Evolutionary conservation across 2,329 filamentous ascomycete genomes (phyloP), one percentile per base, ranked within the genome.

Genomic region (Aspergillus sp.): DNA sequence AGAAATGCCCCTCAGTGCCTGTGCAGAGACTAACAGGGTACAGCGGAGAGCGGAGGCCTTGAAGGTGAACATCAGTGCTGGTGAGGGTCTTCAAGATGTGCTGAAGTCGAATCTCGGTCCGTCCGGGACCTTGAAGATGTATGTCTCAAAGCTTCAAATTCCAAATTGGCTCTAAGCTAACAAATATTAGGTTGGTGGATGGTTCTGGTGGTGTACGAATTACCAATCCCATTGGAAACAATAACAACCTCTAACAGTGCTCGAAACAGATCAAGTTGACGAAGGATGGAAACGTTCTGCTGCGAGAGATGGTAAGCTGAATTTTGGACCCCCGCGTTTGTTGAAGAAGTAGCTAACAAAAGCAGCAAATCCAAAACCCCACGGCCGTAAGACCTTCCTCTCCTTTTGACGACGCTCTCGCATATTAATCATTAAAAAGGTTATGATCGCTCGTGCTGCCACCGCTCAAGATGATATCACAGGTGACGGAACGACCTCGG

Each of bases 391-490:
- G 77, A 60, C 56, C 48, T 44, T 42, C 24, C 17, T 45, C 13
- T 27, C n/a, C 27, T 24, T 30, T 50, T 49, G 39, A 56, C 47
- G 42, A 44, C 33, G 9, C 30, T 55, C 27, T 42, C 51, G 30
- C n/a, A 55, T 64, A 62, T 65, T 72, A 61, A 70, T 30, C 57
- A 48, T 42, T 30, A 44, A 51, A 11, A 72, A 79, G 80, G 81
- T 88, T 61, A 88, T 89, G 84, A 89, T 89, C 70, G 86, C 86
- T 61, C 80, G 86, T 72, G 92, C 93, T 70, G 95, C 95, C 57
- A 99, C 95, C 39, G 95, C 95, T 66, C 93, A 99, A 76, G 95
- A 99, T 76, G 95, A 99, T 71, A 99, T 99, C 68, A 96, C 91
- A 68, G 95, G 95, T 71, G 95, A 99, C 76, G 95, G 95, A 71